phyloP scores from a whole-genome alignment of 2,329 filamentous ascomycete genomes.

The Xylaria sp. region DNA sequence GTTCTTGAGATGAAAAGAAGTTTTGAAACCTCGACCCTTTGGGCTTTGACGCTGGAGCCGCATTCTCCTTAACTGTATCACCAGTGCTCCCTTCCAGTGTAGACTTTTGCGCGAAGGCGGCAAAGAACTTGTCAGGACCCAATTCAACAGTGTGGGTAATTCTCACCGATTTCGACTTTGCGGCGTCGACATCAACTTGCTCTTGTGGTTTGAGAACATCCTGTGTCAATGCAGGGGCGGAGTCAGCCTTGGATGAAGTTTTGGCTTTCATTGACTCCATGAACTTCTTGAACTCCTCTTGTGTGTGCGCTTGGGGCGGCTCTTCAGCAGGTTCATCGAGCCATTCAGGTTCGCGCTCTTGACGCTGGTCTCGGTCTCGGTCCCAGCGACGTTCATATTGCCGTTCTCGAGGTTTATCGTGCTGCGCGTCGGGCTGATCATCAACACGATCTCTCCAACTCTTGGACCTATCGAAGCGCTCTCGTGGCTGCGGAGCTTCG shows the following conservation, averaged over 20 bases:
- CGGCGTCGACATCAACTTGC: constrained; percentile 60
- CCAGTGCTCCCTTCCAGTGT: constrained; percentile 62
- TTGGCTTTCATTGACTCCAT: constrained; percentile 88
- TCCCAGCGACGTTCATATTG: constrained; percentile 66
- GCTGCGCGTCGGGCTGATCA: constrained; percentile 50
- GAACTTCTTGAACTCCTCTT: constrained; percentile 94
- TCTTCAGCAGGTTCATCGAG: constrained; percentile 79
- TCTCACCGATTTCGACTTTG: constrained; percentile 67
- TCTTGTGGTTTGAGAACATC: constrained; percentile 53
- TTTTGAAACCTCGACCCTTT: constrained; percentile 85
- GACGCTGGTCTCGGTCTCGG: constrained; percentile 63
- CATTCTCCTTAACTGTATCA: constrained; percentile 57
- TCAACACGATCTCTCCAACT: constrained; percentile 69
- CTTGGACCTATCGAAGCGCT: constrained; percentile 68
- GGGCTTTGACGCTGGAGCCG: constrained; percentile 56
- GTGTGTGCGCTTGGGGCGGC: constrained; percentile 77
- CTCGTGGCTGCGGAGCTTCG: constrained; percentile 54
- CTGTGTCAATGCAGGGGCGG: constrained; percentile 50
- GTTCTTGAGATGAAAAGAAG: constrained; percentile 75
- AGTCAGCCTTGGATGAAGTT: constrained; percentile 52
- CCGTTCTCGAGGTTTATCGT: constrained; percentile 68
- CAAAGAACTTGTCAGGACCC: constrained; percentile 82
- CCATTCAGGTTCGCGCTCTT: constrained; percentile 91
- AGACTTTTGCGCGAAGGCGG: constrained; percentile 59
- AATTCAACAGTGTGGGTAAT: constrained; percentile 72